phyloP scores from a whole-genome alignment of 768 basidiomycete species.

The Mycena crocata region DNA sequence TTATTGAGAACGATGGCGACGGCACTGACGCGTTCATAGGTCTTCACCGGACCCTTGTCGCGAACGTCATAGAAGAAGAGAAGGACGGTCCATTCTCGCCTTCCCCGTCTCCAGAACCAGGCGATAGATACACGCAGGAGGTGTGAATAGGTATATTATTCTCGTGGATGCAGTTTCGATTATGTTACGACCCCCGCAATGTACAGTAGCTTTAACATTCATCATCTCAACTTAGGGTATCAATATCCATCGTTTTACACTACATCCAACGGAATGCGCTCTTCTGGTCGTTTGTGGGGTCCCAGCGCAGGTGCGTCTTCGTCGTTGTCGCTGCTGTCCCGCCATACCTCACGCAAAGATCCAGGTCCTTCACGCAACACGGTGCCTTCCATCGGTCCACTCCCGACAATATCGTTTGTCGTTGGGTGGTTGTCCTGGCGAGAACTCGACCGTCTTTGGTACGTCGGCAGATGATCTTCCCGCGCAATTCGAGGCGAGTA shows the following conservation, averaged over 20 bases:
- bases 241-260: constrained; percentile 6
- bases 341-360: constrained; percentile 42
- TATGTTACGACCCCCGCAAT: neutral
- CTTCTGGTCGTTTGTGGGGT: neutral
- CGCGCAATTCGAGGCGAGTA: constrained; percentile 74
- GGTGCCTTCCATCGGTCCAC: constrained; percentile 44
- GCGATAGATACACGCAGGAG: constrained; percentile 29
- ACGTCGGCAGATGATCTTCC: constrained; percentile 58
- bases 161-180: neutral
- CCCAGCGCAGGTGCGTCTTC: constrained; percentile 27
- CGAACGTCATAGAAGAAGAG: constrained; percentile 35
- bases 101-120: constrained; percentile 8
- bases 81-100: constrained; percentile 33
- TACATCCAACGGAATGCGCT: constrained; percentile 23
- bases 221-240: neutral
- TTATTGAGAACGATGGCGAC: constrained; percentile 62
- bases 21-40: constrained; percentile 65
- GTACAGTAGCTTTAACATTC: neutral
- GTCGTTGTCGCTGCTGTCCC: constrained; percentile 38
- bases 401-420: constrained; percentile 14
- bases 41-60: constrained; percentile 17
- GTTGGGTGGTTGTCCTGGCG: constrained; percentile 28
- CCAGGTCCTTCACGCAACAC: constrained; percentile 45
- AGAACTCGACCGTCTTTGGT: constrained; percentile 35
- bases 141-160: constrained; percentile 6